Evolutionary conservation across 2,329 filamentous ascomycete genomes (phyloP).

Genomic region (Phaeosphaeriaceae sp.): DNA sequence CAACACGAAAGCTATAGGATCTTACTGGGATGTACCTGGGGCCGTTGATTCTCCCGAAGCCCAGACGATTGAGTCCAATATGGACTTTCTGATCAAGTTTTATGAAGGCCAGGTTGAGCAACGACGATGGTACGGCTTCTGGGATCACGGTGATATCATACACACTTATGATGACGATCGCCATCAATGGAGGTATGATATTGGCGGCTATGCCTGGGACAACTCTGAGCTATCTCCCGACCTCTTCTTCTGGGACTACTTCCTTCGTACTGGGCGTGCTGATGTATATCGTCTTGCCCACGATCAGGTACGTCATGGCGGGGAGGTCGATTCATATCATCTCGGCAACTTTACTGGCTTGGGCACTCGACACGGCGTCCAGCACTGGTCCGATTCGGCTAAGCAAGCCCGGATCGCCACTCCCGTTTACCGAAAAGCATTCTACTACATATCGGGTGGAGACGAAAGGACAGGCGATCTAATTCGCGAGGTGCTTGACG

Average conservation of each 20-base stretch:
- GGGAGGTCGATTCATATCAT: slow-evolving; percentile 70
- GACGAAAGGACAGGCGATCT: slow-evolving; percentile 65
- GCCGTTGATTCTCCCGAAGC: slow-evolving; percentile 38
- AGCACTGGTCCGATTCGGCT: slow-evolving; percentile 67
- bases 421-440: slow-evolving; percentile 64
- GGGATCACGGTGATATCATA: slow-evolving; percentile 68
- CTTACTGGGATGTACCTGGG: slow-evolving; percentile 60
- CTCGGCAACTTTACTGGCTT: slow-evolving; percentile 64
- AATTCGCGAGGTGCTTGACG: slow-evolving; percentile 59
- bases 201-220: slow-evolving; percentile 71
- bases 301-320: slow-evolving; percentile 64
- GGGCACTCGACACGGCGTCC: slow-evolving; percentile 68
- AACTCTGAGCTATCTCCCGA: slow-evolving; percentile 70
- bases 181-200: slow-evolving; percentile 68
- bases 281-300: slow-evolving; percentile 68
- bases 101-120: slow-evolving; percentile 65
- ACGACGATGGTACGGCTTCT: slow-evolving; percentile 69
- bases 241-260: slow-evolving; percentile 69
- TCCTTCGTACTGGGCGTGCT: slow-evolving; percentile 64
- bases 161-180: slow-evolving; percentile 67
- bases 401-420: slow-evolving; percentile 69
- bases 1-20: slow-evolving; percentile 61
- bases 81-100: slow-evolving; percentile 64
- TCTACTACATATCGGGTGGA: slow-evolving; percentile 63
- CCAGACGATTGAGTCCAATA: slow-evolving; percentile 57